Evolutionary conservation across 768 basidiomycete genomes (phyloP).

Genomic region (Tubosaeta brunneosetosa): DNA sequence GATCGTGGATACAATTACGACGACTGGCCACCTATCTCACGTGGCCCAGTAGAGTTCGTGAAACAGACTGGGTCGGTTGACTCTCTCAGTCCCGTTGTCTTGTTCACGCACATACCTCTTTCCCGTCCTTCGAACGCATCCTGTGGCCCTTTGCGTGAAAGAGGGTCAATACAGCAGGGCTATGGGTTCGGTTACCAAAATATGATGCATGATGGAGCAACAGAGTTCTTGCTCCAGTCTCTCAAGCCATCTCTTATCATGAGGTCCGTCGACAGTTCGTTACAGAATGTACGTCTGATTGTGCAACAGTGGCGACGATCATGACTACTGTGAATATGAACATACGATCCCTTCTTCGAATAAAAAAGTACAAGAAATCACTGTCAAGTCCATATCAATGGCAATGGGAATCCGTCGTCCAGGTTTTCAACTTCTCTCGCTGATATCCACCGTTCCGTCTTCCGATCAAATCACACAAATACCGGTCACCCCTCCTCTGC

Average conservation of each 20-base stretch:
- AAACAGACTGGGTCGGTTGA: slow-evolving; percentile 32
- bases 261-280: slow-evolving; percentile 46
- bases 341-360: slow-evolving; percentile 34
- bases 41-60: slow-evolving; percentile 53
- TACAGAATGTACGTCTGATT: slow-evolving; percentile 2
- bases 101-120: slow-evolving; percentile 90
- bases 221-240: slow-evolving; percentile 58
- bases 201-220: slow-evolving; percentile 62
- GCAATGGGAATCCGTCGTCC: slow-evolving; percentile 81
- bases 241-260: slow-evolving; percentile 68
- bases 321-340: slow-evolving; percentile 87
- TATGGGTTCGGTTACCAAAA: slow-evolving; percentile 83
- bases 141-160: slow-evolving; percentile 80
- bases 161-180: slow-evolving; percentile 66
- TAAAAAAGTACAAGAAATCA: slow-evolving; percentile 59
- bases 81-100: slow-evolving; percentile 48
- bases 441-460: slow-evolving; percentile 40
- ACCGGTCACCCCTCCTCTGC: slow-evolving; percentile 34
- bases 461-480: slow-evolving; percentile 30
- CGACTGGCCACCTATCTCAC: slow-evolving; percentile 44
- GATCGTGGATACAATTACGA: slow-evolving; percentile 37
- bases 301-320: slow-evolving; percentile 76
- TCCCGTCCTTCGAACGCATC: slow-evolving; percentile 58
- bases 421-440: slow-evolving; percentile 86
- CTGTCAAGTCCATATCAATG: slow-evolving; percentile 87